phyloP scores from a whole-genome alignment of 805 yeast species.

The Clavispora carvajalis region DNA sequence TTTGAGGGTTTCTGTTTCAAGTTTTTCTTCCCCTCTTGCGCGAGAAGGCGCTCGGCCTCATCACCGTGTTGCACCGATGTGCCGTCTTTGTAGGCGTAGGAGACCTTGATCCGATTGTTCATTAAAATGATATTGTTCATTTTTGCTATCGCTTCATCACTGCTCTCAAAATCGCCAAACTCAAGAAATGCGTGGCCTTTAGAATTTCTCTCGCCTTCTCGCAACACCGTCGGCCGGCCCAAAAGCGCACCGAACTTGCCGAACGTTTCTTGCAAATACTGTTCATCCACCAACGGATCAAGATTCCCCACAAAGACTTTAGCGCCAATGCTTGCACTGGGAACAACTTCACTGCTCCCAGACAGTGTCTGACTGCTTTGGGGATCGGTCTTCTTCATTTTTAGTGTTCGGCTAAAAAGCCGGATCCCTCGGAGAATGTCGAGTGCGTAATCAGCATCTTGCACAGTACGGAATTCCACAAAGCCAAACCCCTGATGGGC shows the following conservation, averaged over 20 bases:
- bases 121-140: conserved; percentile 67
- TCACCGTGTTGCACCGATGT: conserved; percentile 68
- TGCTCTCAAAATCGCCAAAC: conserved; percentile 56
- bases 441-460: conserved; percentile 68
- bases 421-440: conserved; percentile 55
- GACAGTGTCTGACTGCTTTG: conserved; percentile 5
- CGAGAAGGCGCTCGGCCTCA: conserved; percentile 65
- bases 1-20: not conserved
- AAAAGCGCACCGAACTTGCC: conserved; percentile 61
- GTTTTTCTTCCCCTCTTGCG: conserved; percentile 53
- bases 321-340: conserved; percentile 40
- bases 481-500: conserved; percentile 87
- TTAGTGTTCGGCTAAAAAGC: conserved; percentile 56
- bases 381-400: conserved; percentile 48
- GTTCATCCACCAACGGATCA: conserved; percentile 60
- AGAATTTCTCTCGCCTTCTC: conserved; percentile 47
- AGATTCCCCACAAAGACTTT: conserved; percentile 53
- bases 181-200: conserved; percentile 65
- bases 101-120: conserved; percentile 56
- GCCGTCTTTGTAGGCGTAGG: conserved; percentile 65
- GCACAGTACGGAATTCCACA: conserved; percentile 55
- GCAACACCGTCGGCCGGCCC: conserved; percentile 43
- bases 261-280: conserved; percentile 52
- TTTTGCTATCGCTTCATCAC: conserved; percentile 66
- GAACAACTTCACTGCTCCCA: not conserved